Evolutionary conservation across 1,139 yeast species (phyloP).

Genomic region (Diutina mesorugosa): DNA sequence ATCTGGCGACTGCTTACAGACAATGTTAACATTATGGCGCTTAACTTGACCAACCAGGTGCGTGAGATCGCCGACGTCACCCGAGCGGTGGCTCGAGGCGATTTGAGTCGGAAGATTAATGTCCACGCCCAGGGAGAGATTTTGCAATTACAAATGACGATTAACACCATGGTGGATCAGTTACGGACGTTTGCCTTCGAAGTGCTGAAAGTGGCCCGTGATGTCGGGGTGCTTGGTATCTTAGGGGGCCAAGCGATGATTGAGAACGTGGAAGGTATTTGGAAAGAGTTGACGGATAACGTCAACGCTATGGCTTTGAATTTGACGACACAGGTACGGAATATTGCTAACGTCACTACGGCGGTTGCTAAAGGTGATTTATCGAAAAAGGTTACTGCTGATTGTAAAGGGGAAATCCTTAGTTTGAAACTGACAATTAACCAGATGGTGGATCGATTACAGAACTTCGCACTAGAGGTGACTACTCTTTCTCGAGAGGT

Average conservation of each 20-base stretch:
- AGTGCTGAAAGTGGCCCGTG: slow-evolving; percentile 79
- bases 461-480: slow-evolving; percentile 80
- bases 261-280: slow-evolving; percentile 75
- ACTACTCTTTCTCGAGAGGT: slow-evolving; percentile 81
- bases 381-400: slow-evolving; percentile 76
- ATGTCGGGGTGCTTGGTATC: slow-evolving; percentile 81
- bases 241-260: slow-evolving; percentile 83
- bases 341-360: slow-evolving; percentile 82
- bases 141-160: slow-evolving; percentile 64
- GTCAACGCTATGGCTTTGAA: slow-evolving; percentile 87
- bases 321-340: slow-evolving; percentile 77
- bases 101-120: slow-evolving; percentile 61
- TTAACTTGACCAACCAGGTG: slow-evolving; percentile 69
- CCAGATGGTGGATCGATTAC: slow-evolving; percentile 82
- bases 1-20: slow-evolving; percentile 79
- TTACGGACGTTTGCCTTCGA: slow-evolving; percentile 79
- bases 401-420: slow-evolving; percentile 78
- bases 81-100: slow-evolving; percentile 74
- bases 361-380: slow-evolving; percentile 89
- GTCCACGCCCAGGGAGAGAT: slow-evolving; percentile 83
- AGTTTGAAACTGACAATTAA: slow-evolving; percentile 66
- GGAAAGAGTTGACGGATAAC: slow-evolving; percentile 82
- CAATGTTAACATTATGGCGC: slow-evolving; percentile 80
- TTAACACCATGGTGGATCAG: slow-evolving; percentile 82
- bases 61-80: slow-evolving; percentile 86